These are phyloP conservation scores for Calvatia gigantea DNA, from an alignment of 768 basidiomycete species.

Conservation along the genomic window DNA sequence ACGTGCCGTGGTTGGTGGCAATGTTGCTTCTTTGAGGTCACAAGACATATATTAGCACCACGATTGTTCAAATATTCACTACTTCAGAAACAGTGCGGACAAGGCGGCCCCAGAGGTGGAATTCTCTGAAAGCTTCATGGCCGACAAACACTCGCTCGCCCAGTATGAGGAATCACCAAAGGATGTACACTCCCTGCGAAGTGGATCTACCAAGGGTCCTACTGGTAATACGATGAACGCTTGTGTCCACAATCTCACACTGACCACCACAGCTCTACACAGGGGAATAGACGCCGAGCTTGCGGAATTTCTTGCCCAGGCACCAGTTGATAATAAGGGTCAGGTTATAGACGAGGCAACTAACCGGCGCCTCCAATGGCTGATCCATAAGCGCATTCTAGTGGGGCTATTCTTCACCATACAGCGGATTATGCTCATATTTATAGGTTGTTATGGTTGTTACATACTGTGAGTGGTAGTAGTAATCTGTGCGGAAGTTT, in stretches of 20 bases:
- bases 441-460: conserved; percentile 40
- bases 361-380: conserved; percentile 39
- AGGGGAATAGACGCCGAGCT: conserved; percentile 41
- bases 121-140: too few species aligned
- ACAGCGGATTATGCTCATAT: neutral
- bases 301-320: conserved; percentile 38
- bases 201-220: conserved; percentile 21
- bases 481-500: neutral
- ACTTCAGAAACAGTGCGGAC: neutral
- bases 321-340: conserved; percentile 17
- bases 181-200: conserved; percentile 31
- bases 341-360: conserved; percentile 39
- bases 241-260: too few species aligned
- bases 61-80: too few species aligned
- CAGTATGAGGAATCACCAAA: conserved; percentile 23
- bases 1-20: neutral
- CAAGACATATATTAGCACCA: neutral
- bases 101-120: too few species aligned
- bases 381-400: conserved; percentile 43
- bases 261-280: neutral
- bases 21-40: neutral
- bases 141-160: neutral
- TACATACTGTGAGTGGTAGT: conserved; percentile 35
- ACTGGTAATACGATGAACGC: neutral
- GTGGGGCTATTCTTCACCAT: conserved; percentile 19